Conservation (phyloP, 1,284 basidiomycete genomes). For the Ganoderma lucidum region DNA sequence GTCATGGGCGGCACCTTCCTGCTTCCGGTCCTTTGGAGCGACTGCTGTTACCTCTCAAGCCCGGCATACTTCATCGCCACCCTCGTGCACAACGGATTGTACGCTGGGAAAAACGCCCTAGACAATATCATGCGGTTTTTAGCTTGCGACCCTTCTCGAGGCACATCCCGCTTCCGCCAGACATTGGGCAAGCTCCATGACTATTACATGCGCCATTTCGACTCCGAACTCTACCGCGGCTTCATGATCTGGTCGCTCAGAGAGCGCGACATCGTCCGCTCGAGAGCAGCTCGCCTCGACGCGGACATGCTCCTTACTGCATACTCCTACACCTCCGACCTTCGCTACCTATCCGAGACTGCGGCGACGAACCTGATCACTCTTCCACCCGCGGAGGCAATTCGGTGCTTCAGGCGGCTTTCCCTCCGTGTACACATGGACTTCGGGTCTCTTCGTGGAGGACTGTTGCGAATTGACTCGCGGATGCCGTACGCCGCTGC, state of each 20-base stretch:
- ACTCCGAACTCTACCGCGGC: neutral
- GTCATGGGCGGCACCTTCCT: slow-evolving; percentile 8
- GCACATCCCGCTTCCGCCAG: neutral
- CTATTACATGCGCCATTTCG: neutral
- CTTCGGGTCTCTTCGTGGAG: neutral
- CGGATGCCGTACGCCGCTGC: neutral
- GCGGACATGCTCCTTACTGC: slow-evolving; percentile 1
- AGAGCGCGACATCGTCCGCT: neutral
- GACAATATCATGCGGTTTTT: neutral
- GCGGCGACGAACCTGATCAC: neutral
- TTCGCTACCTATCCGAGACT: neutral
- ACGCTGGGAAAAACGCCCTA: neutral
- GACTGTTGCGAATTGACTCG: neutral
- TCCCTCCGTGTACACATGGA: neutral
- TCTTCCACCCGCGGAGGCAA: neutral
- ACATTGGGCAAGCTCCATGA: neutral
- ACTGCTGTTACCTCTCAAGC: slow-evolving; percentile 18
- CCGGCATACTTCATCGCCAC: neutral
- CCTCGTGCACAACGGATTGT: neutral
- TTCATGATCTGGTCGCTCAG: neutral
- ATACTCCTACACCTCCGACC: slow-evolving; percentile 2
- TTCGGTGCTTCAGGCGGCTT: neutral
- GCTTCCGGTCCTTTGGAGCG: slow-evolving; percentile 13
- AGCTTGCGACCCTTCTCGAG: neutral
- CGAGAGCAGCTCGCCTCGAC: neutral